Base-by-base conservation (phyloP, 2,329 filamentous ascomycete species). In the Phialophora chinensis region DNA sequence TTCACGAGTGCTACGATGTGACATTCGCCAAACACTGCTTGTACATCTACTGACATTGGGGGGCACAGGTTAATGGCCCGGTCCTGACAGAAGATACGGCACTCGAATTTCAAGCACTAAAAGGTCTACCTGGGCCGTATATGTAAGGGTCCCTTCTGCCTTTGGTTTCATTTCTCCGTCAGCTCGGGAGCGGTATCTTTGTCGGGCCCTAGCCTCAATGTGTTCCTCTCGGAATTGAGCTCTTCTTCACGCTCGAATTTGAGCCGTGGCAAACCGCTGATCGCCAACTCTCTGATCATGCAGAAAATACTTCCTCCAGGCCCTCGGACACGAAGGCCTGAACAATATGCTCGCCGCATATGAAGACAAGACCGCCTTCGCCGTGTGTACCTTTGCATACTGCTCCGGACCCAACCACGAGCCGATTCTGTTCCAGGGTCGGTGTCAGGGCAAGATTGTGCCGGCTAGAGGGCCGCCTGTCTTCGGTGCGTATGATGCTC, bases 11-110 rank as follows among this genome's bases (percentile, higher is more conserved):
- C 17, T 8, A 44, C 8, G 5, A 44, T 44, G 38, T 17, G 7
- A n/a, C 27, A 6, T 12, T 29, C 5, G 10, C 2, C 23, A 29
- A 20, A 7, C 3, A 25, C 27, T 27, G 49, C 49, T 27, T 17
- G 27, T 14, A 27, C 27, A 8, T 31, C 25, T 31, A 55, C 27
- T 35, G 29, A 55, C 29, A 33, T 35, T 20, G n/a, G 10, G 17
- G 10, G 10, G 4, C 7, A n/a, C 53, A 96, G 92, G 80, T 95
- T 56, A 83, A 90, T 74, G 93, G 93, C 0, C 93, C 96, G 3
- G 95, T 97, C 8, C 84, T 99, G 47, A 94, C 97, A 11, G 95
- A 99, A 80, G 95, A 99, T 79, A 99, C 95, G 17, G 93, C 93
- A 72, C 84, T 99, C 57, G 96, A 93, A 82, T 99, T 97, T 77